Evolutionary conservation across 805 yeast species (phyloP).

Genomic region (Metschnikowia hibisci): DNA sequence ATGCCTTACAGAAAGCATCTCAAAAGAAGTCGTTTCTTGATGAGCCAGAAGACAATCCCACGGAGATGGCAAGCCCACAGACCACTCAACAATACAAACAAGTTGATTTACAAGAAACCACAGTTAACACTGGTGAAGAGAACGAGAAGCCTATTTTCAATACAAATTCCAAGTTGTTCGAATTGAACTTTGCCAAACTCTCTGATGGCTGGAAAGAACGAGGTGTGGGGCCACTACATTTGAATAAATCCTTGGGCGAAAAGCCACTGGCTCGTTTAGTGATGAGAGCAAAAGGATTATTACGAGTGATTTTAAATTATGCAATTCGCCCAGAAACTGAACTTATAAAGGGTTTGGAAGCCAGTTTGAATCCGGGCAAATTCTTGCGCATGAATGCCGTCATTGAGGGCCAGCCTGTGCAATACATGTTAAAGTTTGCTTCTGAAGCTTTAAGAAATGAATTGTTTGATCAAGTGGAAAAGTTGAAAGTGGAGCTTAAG

Average conservation of each 20-base stretch:
- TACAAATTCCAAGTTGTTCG: slow-evolving; percentile 75
- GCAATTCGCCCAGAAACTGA: slow-evolving; percentile 61
- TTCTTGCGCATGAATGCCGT: slow-evolving; percentile 72
- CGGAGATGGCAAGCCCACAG: slow-evolving; percentile 21
- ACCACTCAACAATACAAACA: slow-evolving; percentile 44
- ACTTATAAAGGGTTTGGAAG: slow-evolving; percentile 75
- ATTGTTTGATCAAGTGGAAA: slow-evolving; percentile 49
- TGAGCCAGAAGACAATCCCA: slow-evolving; percentile 18
- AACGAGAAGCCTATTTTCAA: slow-evolving; percentile 66
- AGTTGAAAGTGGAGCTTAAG: slow-evolving; percentile 22
- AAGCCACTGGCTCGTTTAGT: slow-evolving; percentile 60
- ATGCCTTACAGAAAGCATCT: slow-evolving; percentile 53
- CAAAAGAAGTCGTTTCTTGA: slow-evolving; percentile 59
- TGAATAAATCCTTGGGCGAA: slow-evolving; percentile 49
- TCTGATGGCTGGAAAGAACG: slow-evolving; percentile 92
- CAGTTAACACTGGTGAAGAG: slow-evolving; percentile 85
- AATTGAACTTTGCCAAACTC: slow-evolving; percentile 60
- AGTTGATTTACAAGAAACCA: slow-evolving; percentile 54
- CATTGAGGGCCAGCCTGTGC: slow-evolving; percentile 67
- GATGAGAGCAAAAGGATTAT: slow-evolving; percentile 86
- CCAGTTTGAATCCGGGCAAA: slow-evolving; percentile 80
- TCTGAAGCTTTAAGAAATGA: slow-evolving; percentile 56
- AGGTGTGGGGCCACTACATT: slow-evolving; percentile 84
- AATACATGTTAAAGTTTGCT: slow-evolving; percentile 75
- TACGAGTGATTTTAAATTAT: slow-evolving; percentile 76